Conservation (phyloP, 1,284 basidiomycete species). For the Entoloma clypeatum region DNA sequence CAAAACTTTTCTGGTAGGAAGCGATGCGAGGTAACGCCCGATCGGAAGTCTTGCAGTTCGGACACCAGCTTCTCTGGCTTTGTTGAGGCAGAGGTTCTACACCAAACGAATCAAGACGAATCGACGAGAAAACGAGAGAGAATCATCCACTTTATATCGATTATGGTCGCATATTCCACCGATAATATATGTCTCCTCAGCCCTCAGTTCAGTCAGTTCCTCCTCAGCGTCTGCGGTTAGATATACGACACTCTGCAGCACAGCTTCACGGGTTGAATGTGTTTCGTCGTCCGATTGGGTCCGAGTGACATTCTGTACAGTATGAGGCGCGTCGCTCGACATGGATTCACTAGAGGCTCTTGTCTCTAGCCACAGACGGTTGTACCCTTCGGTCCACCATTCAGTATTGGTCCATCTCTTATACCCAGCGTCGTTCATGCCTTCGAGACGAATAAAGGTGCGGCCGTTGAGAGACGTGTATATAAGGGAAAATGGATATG, state of each 20-base stretch:
- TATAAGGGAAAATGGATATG: conserved; percentile 71
- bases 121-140: conserved; percentile 16
- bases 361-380: conserved; percentile 68
- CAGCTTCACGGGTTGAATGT: conserved; percentile 21
- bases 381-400: conserved; percentile 77
- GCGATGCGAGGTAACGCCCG: conserved; percentile 75
- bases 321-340: no score
- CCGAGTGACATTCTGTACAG: no score
- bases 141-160: conserved; percentile 79
- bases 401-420: conserved; percentile 78
- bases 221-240: conserved; percentile 93
- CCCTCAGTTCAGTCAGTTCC: conserved; percentile 75
- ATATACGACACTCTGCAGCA: conserved; percentile 71
- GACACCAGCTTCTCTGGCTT: conserved; percentile 74
- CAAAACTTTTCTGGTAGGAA: conserved; percentile 91
- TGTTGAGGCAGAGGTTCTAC: conserved; percentile 86
- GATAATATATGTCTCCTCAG: conserved; percentile 90
- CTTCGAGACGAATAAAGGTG: conserved; percentile 66
- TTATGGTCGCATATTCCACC: conserved; percentile 97
- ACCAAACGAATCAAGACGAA: conserved; percentile 11
- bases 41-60: conserved; percentile 91
- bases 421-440: conserved; percentile 65
- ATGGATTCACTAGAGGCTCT: no score
- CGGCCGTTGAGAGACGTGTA: conserved; percentile 78
- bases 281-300: conserved; percentile 16